Evolutionary conservation across 441 rosid genomes (phyloP).

Genomic region (Kokia cookei): DNA sequence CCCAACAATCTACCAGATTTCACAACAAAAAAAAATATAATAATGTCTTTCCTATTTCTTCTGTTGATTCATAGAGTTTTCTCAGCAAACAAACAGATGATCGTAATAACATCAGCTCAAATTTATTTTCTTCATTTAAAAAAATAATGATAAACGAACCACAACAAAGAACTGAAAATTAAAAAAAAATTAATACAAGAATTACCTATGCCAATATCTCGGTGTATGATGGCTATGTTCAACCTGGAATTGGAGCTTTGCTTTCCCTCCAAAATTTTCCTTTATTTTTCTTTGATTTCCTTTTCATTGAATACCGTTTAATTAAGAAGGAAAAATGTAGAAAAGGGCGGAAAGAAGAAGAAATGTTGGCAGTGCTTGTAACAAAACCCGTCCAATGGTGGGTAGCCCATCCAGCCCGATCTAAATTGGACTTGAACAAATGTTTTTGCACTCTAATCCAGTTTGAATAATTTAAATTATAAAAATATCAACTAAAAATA

Average conservation of each 20-base stretch:
- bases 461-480: no score
- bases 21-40: no score
- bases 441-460: no score
- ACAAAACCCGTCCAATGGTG: no score
- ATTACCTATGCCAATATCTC: slow-evolving; percentile 80
- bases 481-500: no score
- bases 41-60: no score
- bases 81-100: background rate
- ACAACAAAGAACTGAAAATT: background rate
- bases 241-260: slow-evolving; percentile 43
- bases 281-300: background rate
- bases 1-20: background rate
- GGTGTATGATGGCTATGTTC: slow-evolving; percentile 70
- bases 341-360: background rate
- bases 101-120: background rate
- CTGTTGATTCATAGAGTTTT: background rate
- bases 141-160: background rate
- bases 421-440: no score
- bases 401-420: no score
- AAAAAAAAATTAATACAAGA: background rate
- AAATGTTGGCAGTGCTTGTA: background rate
- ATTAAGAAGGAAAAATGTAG: background rate
- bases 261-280: slow-evolving; percentile 29
- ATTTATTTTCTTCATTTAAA: background rate
- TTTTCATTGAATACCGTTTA: background rate